Conservation (phyloP, 2,329 filamentous ascomycete genomes). For the Stachybotrys echinatus region DNA sequence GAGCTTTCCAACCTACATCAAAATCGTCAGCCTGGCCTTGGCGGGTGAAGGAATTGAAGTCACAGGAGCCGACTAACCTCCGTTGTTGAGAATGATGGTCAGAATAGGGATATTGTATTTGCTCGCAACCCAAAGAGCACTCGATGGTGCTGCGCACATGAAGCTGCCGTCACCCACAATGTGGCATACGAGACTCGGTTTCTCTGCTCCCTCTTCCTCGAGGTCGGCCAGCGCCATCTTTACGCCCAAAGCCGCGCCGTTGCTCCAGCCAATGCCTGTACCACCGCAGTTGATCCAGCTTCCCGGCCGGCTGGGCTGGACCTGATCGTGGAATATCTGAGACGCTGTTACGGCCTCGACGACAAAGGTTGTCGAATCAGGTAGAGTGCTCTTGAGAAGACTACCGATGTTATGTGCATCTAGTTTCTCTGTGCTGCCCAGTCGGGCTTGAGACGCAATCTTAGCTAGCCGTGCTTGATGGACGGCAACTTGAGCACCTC, state of each 20-base stretch:
- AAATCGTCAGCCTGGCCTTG: no score
- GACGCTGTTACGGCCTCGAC: constrained; percentile 72
- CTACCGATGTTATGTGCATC: constrained; percentile 8
- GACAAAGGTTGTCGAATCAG: constrained; percentile 28
- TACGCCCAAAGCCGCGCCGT: constrained; percentile 66
- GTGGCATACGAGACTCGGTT: constrained; percentile 36
- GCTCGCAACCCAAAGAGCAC: constrained; percentile 42
- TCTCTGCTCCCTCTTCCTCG: constrained; percentile 28
- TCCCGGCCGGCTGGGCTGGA: constrained; percentile 60
- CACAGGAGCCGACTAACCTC: constrained; percentile 28
- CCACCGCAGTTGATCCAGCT: constrained; percentile 75
- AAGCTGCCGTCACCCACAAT: constrained; percentile 46
- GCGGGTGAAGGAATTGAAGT: neutral
- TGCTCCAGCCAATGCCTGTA: constrained; percentile 72
- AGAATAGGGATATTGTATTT: constrained; percentile 41
- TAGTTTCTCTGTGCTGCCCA: neutral
- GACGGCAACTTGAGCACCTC: neutral
- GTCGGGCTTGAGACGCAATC: constrained; percentile 21
- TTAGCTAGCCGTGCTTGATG: constrained; percentile 2
- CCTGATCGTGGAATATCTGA: constrained; percentile 59
- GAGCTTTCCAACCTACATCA: constrained; percentile 8
- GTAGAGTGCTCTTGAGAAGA: constrained; percentile 9
- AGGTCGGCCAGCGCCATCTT: constrained; percentile 56
- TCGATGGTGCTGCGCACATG: constrained; percentile 41
- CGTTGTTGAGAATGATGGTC: constrained; percentile 48